Conservation (phyloP, 257 asterid species). For the Solanum tarijense region DNA sequence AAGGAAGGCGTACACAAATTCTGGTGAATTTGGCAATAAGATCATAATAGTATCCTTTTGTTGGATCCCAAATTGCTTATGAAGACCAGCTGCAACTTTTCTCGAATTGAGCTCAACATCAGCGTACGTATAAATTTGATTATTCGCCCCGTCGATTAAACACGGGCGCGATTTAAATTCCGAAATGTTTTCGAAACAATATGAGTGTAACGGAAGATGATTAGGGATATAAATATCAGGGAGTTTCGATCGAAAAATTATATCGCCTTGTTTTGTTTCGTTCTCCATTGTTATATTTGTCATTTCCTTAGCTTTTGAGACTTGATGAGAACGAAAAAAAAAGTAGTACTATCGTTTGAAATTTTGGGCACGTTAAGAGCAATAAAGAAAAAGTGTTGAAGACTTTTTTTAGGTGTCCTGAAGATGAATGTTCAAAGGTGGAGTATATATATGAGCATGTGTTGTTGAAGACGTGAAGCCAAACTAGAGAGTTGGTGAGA, state of each 20-base stretch:
- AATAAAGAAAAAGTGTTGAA: neutral
- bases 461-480: neutral
- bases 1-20: slow-evolving; percentile 61
- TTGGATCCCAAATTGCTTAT: slow-evolving; percentile 37
- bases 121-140: slow-evolving; percentile 37
- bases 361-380: neutral
- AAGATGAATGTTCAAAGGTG: slow-evolving; percentile 5
- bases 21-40: slow-evolving; percentile 69
- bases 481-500: slow-evolving; percentile 22
- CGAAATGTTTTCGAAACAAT: slow-evolving; percentile 64
- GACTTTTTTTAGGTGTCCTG: slow-evolving; percentile 24
- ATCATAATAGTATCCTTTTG: slow-evolving; percentile 75
- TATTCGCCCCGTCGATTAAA: slow-evolving; percentile 56
- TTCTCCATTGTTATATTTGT: slow-evolving; percentile 23
- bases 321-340: neutral
- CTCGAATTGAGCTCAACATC: slow-evolving; percentile 48
- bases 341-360: neutral
- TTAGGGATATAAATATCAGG: slow-evolving; percentile 74
- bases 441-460: slow-evolving; percentile 20
- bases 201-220: slow-evolving; percentile 62
- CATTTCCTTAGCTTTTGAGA: neutral
- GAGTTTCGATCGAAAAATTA: slow-evolving; percentile 61
- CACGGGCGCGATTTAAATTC: slow-evolving; percentile 33
- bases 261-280: slow-evolving; percentile 13
- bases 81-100: slow-evolving; percentile 47